Conservation (phyloP, 192 early-diverging fungal genomes). For the Entophlyctis helioformis region DNA sequence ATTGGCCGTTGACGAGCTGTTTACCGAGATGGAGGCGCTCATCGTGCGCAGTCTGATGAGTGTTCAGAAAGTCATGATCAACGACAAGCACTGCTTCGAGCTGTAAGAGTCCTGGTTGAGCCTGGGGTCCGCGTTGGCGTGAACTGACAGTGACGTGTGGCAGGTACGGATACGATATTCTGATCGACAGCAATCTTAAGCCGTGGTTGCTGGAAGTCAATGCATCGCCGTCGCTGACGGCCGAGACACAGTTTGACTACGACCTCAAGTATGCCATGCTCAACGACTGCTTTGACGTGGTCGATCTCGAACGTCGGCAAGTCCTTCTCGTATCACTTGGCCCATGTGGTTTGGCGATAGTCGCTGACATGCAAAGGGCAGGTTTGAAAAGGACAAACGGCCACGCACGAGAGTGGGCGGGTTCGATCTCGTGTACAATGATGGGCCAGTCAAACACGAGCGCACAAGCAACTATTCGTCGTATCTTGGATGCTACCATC, state of each 20-base stretch:
- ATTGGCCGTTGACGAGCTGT: slow-evolving; percentile 27
- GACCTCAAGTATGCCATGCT: slow-evolving; percentile 48
- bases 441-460: slow-evolving; percentile 50
- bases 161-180: slow-evolving; percentile 49
- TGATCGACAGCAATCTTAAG: slow-evolving; percentile 44
- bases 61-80: slow-evolving; percentile 58
- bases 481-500: slow-evolving; percentile 41
- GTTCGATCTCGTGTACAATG: slow-evolving; percentile 56
- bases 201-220: slow-evolving; percentile 56
- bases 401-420: slow-evolving; percentile 35
- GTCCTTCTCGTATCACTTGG: too few species aligned
- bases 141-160: background rate
- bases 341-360: background rate
- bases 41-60: slow-evolving; percentile 44
- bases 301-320: slow-evolving; percentile 40
- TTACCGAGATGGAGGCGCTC: slow-evolving; percentile 50
- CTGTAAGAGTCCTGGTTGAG: slow-evolving; percentile 13
- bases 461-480: slow-evolving; percentile 31
- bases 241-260: slow-evolving; percentile 55
- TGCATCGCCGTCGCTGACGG: slow-evolving; percentile 42
- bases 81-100: slow-evolving; percentile 58
- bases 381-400: background rate
- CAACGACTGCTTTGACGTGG: slow-evolving; percentile 47
- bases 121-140: background rate
- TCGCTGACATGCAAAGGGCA: background rate